A percentile compares a stretch with the other conserved stretches of the same genome.
Conservation (phyloP, 148 eudicot species). For the Nepenthes gracilis region DNA sequence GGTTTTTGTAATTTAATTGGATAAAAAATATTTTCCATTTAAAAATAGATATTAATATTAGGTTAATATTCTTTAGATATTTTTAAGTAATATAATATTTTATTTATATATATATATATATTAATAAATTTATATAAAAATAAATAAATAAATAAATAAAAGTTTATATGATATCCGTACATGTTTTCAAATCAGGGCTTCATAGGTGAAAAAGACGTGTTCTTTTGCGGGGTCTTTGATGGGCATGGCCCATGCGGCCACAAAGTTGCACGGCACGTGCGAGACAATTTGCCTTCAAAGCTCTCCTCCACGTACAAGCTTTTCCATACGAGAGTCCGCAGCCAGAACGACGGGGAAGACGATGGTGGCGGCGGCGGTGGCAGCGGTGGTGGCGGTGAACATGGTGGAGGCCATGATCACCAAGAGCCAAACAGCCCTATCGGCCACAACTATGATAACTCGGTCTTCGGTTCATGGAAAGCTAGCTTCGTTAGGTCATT, state of each 20-base stretch:
- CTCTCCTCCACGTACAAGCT: constrained; percentile 26
- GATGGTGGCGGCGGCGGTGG: background rate
- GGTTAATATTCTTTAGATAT: no score
- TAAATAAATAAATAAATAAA: no score
- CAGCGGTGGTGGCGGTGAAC: background rate
- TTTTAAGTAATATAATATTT: no score
- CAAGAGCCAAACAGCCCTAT: constrained; percentile 1
- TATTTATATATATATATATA: no score
- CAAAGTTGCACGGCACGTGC: constrained; percentile 53
- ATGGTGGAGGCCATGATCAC: background rate
- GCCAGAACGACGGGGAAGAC: constrained; percentile 7
- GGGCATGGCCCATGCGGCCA: constrained; percentile 91
- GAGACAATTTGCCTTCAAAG: constrained; percentile 48
- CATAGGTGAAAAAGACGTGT: constrained; percentile 48
- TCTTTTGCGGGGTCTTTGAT: constrained; percentile 77
- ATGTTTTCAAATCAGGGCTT: constrained; percentile 31
- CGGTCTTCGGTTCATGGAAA: constrained; percentile 36
- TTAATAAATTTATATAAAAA: no score
- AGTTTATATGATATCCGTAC: no score
- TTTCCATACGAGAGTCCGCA: constrained; percentile 12
- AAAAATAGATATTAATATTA: no score
- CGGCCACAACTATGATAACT: constrained; percentile 4
- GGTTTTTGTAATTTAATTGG: no score
- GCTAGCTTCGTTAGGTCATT: constrained; percentile 34
- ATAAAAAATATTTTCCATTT: no score